phyloP scores from a whole-genome alignment of 306 rosid genomes.

The Cotoneaster glaucophyllus region DNA sequence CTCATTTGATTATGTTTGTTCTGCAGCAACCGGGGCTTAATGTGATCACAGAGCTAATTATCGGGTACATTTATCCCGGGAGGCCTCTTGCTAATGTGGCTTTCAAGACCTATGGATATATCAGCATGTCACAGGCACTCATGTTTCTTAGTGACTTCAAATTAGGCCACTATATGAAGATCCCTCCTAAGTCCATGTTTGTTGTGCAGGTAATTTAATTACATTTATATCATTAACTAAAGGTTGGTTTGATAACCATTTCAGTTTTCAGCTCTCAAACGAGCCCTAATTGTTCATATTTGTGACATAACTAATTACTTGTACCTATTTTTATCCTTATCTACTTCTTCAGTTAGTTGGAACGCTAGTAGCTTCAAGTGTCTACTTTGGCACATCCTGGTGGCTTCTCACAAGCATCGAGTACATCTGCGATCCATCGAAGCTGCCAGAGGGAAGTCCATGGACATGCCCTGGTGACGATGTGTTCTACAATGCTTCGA shows the following conservation, averaged over 20 bases:
- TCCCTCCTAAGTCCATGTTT: constrained; percentile 78
- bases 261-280: background rate
- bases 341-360: constrained; percentile 34
- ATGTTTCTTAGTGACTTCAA: constrained; percentile 53
- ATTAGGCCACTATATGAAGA: constrained; percentile 83
- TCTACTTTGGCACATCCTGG: constrained; percentile 67
- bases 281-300: background rate
- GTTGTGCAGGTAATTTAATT: constrained; percentile 39
- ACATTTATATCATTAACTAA: background rate
- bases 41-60: constrained; percentile 67
- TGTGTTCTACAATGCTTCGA: constrained; percentile 69
- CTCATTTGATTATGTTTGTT: background rate
- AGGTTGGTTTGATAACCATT: background rate
- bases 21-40: constrained; percentile 66
- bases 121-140: constrained; percentile 74
- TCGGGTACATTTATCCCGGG: constrained; percentile 75
- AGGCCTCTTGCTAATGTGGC: constrained; percentile 77
- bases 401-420: constrained; percentile 45
- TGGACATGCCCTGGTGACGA: constrained; percentile 70
- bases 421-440: constrained; percentile 37
- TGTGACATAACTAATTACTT: background rate
- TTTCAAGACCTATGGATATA: constrained; percentile 79
- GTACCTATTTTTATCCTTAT: background rate
- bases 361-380: constrained; percentile 43
- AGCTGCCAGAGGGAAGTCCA: constrained; percentile 53